Evolutionary conservation across 2,329 filamentous ascomycete genomes (phyloP).

Genomic region (Eutypa lata): DNA sequence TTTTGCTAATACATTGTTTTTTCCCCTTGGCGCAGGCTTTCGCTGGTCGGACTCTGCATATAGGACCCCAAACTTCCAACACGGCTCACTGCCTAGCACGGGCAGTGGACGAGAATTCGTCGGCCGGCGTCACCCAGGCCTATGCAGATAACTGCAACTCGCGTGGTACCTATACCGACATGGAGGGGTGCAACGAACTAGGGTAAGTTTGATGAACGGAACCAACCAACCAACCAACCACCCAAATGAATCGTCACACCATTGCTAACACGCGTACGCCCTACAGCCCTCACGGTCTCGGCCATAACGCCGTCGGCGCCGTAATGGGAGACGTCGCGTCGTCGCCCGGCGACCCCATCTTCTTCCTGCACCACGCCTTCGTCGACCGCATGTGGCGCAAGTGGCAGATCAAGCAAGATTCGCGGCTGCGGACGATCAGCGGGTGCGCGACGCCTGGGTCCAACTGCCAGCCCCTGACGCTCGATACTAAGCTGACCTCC

Average conservation of each 20-base stretch:
- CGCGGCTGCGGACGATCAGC: constrained; percentile 24
- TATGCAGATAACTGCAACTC: constrained; percentile 31
- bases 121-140: constrained; percentile 24
- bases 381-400: constrained; percentile 31
- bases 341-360: constrained; percentile 32
- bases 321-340: constrained; percentile 32
- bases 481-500: constrained; percentile 22
- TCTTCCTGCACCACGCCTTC: constrained; percentile 33
- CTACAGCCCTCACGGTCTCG: constrained; percentile 31
- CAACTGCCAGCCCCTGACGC: constrained; percentile 25
- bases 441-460: constrained; percentile 23
- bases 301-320: constrained; percentile 33
- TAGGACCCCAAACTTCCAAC: constrained; percentile 26
- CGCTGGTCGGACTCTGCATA: constrained; percentile 22
- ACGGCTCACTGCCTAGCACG: constrained; percentile 30
- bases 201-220: constrained; percentile 28
- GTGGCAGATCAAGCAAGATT: constrained; percentile 29
- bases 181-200: constrained; percentile 29
- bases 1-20: no score
- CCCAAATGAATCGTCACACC: no score
- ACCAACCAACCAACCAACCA: no score
- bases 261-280: constrained; percentile 9
- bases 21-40: no score
- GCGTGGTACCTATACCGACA: constrained; percentile 25
- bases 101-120: constrained; percentile 28